Conservation (phyloP, 1,139 yeast species). For the Hyphopichia wangnamkhiaoensis region DNA sequence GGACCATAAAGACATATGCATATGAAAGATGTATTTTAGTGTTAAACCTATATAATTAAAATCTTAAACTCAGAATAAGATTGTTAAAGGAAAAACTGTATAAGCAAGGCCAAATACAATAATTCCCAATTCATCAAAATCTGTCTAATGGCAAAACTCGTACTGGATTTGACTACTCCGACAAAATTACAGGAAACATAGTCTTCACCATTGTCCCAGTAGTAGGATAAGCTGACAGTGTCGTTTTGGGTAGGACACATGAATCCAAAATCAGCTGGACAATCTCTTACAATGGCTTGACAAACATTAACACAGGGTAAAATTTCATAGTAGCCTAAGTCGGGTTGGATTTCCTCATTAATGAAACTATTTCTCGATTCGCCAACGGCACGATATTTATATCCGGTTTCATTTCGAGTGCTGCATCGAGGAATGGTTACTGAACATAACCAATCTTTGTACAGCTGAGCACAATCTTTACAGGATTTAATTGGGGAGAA, state of each 20-base stretch:
- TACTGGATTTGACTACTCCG: constrained; percentile 24
- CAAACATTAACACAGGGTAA: constrained; percentile 87
- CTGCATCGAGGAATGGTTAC: constrained; percentile 89
- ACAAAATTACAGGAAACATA: constrained; percentile 52
- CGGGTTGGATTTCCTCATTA: constrained; percentile 58
- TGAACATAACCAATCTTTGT: constrained; percentile 88
- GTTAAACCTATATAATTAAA: no score
- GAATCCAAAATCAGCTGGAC: constrained; percentile 79
- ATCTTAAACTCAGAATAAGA: not conserved
- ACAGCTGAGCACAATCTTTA: constrained; percentile 67
- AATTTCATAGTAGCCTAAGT: constrained; percentile 67
- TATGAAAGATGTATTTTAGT: no score
- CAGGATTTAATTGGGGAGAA: constrained; percentile 79
- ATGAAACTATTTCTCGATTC: constrained; percentile 65
- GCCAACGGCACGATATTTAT: constrained; percentile 47
- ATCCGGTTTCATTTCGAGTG: constrained; percentile 46
- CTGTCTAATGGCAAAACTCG: constrained; percentile 7
- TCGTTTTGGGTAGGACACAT: constrained; percentile 59
- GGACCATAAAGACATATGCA: no score
- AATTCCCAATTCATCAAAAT: constrained; percentile 5
- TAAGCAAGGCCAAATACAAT: not conserved
- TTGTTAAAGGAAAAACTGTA: not conserved
- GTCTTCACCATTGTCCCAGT: constrained; percentile 35
- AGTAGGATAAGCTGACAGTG: constrained; percentile 48
- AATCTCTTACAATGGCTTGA: constrained; percentile 73